Base-by-base conservation (phyloP, 768 basidiomycete species). In the Boletus barrowsii region DNA sequence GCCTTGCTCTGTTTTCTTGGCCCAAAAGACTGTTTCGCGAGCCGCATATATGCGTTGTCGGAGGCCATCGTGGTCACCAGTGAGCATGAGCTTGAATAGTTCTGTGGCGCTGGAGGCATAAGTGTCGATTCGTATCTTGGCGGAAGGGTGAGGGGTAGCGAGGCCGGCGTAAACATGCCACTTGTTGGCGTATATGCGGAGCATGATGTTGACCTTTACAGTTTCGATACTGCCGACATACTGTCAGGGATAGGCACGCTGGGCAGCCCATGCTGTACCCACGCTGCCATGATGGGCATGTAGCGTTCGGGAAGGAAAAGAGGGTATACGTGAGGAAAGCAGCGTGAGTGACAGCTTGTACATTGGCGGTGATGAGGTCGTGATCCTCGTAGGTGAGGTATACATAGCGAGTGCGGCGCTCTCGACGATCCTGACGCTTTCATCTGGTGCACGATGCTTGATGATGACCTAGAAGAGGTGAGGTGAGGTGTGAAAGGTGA, bases 131-230 rank as follows among this genome's bases (percentile, higher is more conserved):
- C 97, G 96, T 2, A 79, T 69, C 40, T 82, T 82, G 0, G 97
- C 97, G 11, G 81, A 86, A 5, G 97, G 96, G 71, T 99, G 98
- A 57, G 98, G 82, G 68, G 98, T 92, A 1, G 96, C 96, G n/a
- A 99, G 82, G 2, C 97, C 96, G 14, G 96, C 96, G 69, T 99
- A 99, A 66, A 99, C 96, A 73, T 99, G 96, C 94, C 94, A 99
- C 56, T 93, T 88, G 71, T 94, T 97, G 42, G 92, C 82, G 72
- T 98, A 99, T 64, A 99, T 98, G 0, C 97, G 91, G 18, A 97
- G 82, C 58, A 90, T 86, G 71, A 98, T 88, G 78, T 99, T 99
- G 63, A 70, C 94, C 73, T 99, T 99, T 62, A 93, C 93, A 2
- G 93, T 95, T 70, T 99, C 97, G 62, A 99, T 94, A 0, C 97